These are phyloP conservation scores for Colletotrichum agaves DNA, from an alignment of 2,329 filamentous ascomycete genomes.

Conservation along the genomic window DNA sequence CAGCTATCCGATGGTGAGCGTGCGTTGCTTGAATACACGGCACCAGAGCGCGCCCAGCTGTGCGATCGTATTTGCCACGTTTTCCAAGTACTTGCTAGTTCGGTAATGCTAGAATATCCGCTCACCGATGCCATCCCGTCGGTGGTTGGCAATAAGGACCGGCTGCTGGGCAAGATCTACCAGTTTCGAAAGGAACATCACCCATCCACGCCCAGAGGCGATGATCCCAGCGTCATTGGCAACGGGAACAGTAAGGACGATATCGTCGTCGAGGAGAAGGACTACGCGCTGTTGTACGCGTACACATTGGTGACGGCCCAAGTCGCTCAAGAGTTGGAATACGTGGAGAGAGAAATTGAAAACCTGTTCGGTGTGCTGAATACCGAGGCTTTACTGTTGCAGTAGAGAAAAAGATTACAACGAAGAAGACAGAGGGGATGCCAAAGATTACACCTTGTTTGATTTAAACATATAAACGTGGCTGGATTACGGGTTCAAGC, in stretches of 20 bases:
- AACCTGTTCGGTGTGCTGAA: constrained; percentile 71
- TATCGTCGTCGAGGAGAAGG: constrained; percentile 71
- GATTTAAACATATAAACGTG: neutral
- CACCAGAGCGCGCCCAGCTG: constrained; percentile 80
- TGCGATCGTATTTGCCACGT: constrained; percentile 93
- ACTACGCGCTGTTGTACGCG: constrained; percentile 93
- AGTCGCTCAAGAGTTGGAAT: constrained; percentile 71
- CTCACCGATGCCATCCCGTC: constrained; percentile 89
- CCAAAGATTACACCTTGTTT: neutral
- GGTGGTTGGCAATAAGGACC: constrained; percentile 82
- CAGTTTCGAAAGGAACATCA: constrained; percentile 80
- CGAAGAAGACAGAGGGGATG: neutral
- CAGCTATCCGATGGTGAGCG: constrained; percentile 83
- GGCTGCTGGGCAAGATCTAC: constrained; percentile 87
- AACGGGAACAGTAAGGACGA: constrained; percentile 41
- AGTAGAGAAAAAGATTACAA: constrained; percentile 48
- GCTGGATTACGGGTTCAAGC: too few species aligned
- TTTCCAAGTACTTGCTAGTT: constrained; percentile 85
- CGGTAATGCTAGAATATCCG: constrained; percentile 93
- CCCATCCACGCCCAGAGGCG: constrained; percentile 38
- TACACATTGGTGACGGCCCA: constrained; percentile 80
- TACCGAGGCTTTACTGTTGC: constrained; percentile 67
- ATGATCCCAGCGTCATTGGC: constrained; percentile 35
- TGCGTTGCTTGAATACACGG: constrained; percentile 81
- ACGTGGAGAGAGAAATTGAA: constrained; percentile 70